Evolutionary conservation across 2,329 filamentous ascomycete genomes (phyloP), one percentile per base, ranked within the genome.

Genomic region (Trichophyton equinum): DNA sequence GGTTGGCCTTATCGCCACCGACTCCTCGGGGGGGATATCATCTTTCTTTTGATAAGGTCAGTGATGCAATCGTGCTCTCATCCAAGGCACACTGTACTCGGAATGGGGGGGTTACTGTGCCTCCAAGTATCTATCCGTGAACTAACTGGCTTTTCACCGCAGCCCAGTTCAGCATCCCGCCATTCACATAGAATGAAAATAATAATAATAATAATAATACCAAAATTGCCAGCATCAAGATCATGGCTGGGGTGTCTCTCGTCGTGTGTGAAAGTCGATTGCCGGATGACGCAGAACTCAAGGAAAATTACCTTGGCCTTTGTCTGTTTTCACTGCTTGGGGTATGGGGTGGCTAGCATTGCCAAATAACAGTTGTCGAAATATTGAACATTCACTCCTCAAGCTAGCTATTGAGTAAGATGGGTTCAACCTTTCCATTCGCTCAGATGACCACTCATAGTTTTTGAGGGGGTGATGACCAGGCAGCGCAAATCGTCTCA

Each of bases 321-420:
- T 40, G 22, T 33, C 25, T 7, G 36, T 15, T 47, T 40, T 55
- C 9, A 51, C 44, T 38, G 30, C 25, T 30, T 57, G 49, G 15
- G 25, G 53, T 25, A 38, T 60, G 59, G 33, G 18, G n/a, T 49
- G n/a, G 38, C 20, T 46, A 13, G 53, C 55, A 58, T 51, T 61
- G 60, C 27, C 60, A 55, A 61, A 61, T 61, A 25, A 51, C 7
- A 40, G 42, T 15, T 13, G 7, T 42, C 40, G 59, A 22, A 30
- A n/a, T 53, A 27, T 27, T 15, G 40, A 18, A n/a, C 1, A 44
- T 44, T 38, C 15, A n/a, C 40, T 44, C n/a, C 40, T 5, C 27
- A 3, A 38, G 33, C 22, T 13, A 11, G 18, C 4, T 53, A 27
- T 33, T 33, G 22, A 53, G 13, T 25, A 53, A 22, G 22, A 30